Percentiles rank a stretch among this genome's conserved stretches.
Conservation (phyloP, 2,329 filamentous ascomycete species). For the Helicocarpus griseus region DNA sequence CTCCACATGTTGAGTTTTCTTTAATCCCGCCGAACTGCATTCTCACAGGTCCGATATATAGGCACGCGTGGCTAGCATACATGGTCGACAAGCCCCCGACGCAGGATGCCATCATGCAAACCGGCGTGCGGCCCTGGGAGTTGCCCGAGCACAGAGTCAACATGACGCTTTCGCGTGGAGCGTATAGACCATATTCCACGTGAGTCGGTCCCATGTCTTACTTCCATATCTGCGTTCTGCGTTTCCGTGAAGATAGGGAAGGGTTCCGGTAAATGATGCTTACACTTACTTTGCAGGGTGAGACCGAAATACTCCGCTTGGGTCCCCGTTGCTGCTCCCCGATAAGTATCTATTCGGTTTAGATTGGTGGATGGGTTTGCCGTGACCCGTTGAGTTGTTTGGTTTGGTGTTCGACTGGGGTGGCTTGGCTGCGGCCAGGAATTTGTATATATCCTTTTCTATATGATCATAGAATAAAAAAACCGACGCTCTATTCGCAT, state of each 20-base stretch:
- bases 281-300: constrained; percentile 16
- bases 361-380: not conserved
- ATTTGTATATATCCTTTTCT: not conserved
- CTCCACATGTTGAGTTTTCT: not conserved
- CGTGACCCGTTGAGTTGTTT: too few relatives aligned
- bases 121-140: constrained; percentile 66
- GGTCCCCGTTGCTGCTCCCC: constrained; percentile 23
- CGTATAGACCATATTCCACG: constrained; percentile 93
- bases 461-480: not conserved
- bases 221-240: not conserved
- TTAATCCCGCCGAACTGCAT: not conserved
- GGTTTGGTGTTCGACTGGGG: not conserved
- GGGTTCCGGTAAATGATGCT: not conserved
- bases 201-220: constrained; percentile 42
- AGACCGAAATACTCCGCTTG: constrained; percentile 27
- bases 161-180: constrained; percentile 63
- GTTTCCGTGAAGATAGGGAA: not conserved
- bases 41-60: constrained; percentile 16
- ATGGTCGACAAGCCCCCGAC: constrained; percentile 76
- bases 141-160: constrained; percentile 62
- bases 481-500: not conserved
- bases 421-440: not conserved
- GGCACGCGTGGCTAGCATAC: constrained; percentile 97
- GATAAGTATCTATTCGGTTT: constrained; percentile 6
- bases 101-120: constrained; percentile 61